Evolutionary conservation across 345 rosid species (phyloP), one percentile per base, ranked within the genome.

Genomic region (Aquilaria sinensis): DNA sequence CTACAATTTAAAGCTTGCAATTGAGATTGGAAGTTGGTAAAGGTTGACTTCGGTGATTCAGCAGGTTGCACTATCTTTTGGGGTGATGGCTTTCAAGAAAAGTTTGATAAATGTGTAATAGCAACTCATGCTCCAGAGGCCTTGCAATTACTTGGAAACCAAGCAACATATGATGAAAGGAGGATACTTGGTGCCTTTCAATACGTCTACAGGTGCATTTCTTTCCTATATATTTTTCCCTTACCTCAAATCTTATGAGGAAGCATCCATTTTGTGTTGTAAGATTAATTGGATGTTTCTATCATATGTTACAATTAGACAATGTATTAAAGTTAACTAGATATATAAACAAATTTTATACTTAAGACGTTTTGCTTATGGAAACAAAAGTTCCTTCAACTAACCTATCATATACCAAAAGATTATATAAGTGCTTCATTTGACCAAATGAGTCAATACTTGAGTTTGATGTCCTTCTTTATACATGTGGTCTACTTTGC

Each of bases 131-230:
- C 90, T 47, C 96, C 98, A 1, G 96, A 93, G 77, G 86, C 92
- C 55, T 58, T 93, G 61, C 63, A 64, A 60, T 51, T 93, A 57
- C 75, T 93, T 64, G 92, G 94, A 8, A 65, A 72, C 12, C 72
- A 80, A 74, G 92, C 83, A 37, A 88, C 94, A 12, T 90, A 64
- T 47, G 89, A 93, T 43, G 98, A 90, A 77, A 52, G 15, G 47
- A 83, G 92, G 70, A 63, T 93, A 33, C 88, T 93, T 50, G 98
- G 97, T 34, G 97, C 94, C 71, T 90, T 90, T 67, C 94, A 76
- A 67, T 93, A 93, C 31, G 85, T 83, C 53, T 79, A 88, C 66
- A 86, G 97, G 98, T 93, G 68, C 48, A 15, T 6, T 8, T 49
- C 61, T 68, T 53, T 47, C 5, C 14, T n/a, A 23, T 23, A 23